Conservation (phyloP, 1,139 yeast genomes). For the Blastobotrys apis region DNA sequence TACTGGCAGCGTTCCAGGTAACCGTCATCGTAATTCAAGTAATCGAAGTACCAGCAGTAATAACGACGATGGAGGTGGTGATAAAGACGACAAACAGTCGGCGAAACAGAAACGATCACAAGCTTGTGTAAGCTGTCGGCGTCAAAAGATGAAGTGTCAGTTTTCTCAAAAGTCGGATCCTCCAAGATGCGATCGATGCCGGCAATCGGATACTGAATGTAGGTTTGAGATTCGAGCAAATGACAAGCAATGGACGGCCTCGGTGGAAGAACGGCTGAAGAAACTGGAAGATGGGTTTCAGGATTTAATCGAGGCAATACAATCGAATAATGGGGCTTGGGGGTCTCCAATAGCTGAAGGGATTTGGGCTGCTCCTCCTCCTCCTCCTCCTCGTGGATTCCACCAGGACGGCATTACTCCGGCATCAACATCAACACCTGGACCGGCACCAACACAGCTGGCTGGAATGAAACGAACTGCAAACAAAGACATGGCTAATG, state of each 20-base stretch:
- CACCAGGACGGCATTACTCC: not conserved
- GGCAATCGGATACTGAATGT: slow-evolving; percentile 21
- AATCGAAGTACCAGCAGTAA: too few species aligned
- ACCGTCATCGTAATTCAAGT: too few species aligned
- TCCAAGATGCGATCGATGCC: slow-evolving; percentile 25
- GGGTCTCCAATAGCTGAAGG: slow-evolving; percentile 9
- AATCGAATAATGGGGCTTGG: not conserved
- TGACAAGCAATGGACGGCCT: slow-evolving; percentile 21
- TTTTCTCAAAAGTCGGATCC: slow-evolving; percentile 21
- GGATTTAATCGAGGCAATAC: slow-evolving; percentile 12
- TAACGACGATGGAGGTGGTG: too few species aligned
- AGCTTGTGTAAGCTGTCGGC: slow-evolving; percentile 26
- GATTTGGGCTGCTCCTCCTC: not conserved
- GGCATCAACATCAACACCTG: not conserved
- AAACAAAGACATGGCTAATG: slow-evolving; percentile 2
- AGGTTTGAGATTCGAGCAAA: slow-evolving; percentile 22
- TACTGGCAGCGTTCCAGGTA: too few species aligned
- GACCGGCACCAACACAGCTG: too few species aligned
- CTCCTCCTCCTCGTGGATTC: too few species aligned
- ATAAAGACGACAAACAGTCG: not conserved
- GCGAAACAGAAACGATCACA: slow-evolving; percentile 21
- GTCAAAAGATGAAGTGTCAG: slow-evolving; percentile 24
- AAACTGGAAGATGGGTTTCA: slow-evolving; percentile 19
- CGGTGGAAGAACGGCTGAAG: slow-evolving; percentile 19
- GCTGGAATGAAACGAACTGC: not conserved